Evolutionary conservation across 192 early-diverging fungal species (phyloP).

Genomic region (Linderina pennispora): DNA sequence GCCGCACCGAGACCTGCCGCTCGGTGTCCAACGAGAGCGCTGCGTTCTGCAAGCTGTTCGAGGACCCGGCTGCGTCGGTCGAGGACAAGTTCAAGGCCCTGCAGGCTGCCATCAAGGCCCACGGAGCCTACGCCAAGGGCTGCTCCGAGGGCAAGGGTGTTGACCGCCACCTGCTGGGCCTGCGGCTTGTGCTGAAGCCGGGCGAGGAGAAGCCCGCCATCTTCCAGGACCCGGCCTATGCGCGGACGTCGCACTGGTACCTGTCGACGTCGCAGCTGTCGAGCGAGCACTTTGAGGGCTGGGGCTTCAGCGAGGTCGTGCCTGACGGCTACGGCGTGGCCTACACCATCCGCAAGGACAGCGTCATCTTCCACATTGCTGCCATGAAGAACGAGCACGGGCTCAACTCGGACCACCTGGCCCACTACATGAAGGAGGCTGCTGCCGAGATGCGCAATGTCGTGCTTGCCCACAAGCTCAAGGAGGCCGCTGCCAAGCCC

Average conservation of each 20-base stretch:
- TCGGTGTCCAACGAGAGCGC: conserved; percentile 69
- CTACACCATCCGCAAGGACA: conserved; percentile 88
- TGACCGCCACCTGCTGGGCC: conserved; percentile 84
- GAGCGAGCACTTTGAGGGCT: conserved; percentile 89
- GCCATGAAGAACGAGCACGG: conserved; percentile 55
- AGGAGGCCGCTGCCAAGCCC: conserved; percentile 18
- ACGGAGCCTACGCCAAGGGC: conserved; percentile 76
- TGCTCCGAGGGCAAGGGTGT: conserved; percentile 80
- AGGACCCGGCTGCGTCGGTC: conserved; percentile 49
- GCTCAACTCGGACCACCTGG: conserved; percentile 56
- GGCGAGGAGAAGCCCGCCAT: conserved; percentile 76
- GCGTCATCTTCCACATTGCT: conserved; percentile 85
- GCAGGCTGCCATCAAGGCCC: conserved; percentile 70
- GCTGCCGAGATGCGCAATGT: conserved; percentile 78
- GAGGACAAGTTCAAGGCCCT: conserved; percentile 61
- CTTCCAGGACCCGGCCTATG: conserved; percentile 79
- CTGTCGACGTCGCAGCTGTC: conserved; percentile 90
- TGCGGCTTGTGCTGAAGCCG: conserved; percentile 66
- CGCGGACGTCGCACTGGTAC: conserved; percentile 79
- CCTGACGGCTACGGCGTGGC: conserved; percentile 90
- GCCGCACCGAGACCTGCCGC: conserved; percentile 91
- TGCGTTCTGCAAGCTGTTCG: conserved; percentile 81
- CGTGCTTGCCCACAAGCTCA: conserved; percentile 42
- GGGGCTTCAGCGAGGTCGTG: conserved; percentile 84
- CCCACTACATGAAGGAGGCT: conserved; percentile 81